Base-by-base conservation (phyloP, 495 filamentous ascomycete genomes). In the Talaromyces thailandensis region DNA sequence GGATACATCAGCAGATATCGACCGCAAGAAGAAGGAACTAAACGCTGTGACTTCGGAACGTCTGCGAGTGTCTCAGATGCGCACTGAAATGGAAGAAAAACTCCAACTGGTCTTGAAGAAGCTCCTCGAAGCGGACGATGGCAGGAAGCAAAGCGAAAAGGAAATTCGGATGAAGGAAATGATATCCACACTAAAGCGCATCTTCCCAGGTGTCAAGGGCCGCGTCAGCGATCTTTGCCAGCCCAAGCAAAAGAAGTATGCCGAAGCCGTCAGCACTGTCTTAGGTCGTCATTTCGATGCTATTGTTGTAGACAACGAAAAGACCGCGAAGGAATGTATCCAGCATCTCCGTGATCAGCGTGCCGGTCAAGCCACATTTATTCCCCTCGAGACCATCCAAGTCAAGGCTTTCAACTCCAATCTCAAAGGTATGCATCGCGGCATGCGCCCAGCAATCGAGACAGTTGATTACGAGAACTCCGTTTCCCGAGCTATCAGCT, bases 321-420 rank as follows among this genome's bases (percentile, higher is more conserved):
- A 94, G 78, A 93, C 87, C 0, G 95, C 90, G 29, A 88, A 90
- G 64, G 91, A 97, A 64, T 98, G 93, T 69, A 93, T 99, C 50
- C 87, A 96, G 67, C 94, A 95, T 72, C 82, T 98, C 53, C 91
- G 91, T 62, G 92, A 96, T 60, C 92, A 97, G 69, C 86, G 88
- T 35, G 84, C 86, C 23, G 86, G 89, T 25, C 90, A 91, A 64
- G 86, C 92, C 61, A 97, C 90, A 1, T 98, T 98, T 73, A 88
- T 98, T 61, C 94, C 94, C 0, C 81, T 98, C 12, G 94, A 99
- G 75, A 96, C 96, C 25, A 96, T 99, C 68, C 94, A 97, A 66
- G 90, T 96, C 68, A 91, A 88, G 68, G 84, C 89, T 9, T 81
- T 91, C 61, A 94, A 95, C 69, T 90, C 91, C 12, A 93, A 89